Base-by-base conservation (phyloP, 164 flowering plant species). In the Protea cynaroides region DNA sequence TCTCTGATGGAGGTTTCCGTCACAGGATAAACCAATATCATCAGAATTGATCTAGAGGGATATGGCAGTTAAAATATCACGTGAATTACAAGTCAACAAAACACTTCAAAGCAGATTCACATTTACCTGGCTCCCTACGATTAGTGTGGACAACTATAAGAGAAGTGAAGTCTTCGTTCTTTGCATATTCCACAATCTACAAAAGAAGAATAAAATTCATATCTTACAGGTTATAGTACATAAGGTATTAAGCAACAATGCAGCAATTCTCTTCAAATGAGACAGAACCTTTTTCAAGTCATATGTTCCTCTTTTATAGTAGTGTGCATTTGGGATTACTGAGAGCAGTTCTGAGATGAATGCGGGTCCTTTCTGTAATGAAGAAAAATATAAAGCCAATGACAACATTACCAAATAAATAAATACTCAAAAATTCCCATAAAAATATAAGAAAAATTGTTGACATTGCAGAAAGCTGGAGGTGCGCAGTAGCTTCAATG, bases 151-250 rank as follows among this genome's bases (percentile, higher is more conserved):
- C 94, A 65, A 90, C 98, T 40, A 93, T 74, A 11, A 93, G 6
- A 61, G 97, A 87, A 19, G 94, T 90, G 77, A 86, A 93, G 36
- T 90, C 94, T 70, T 85, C 83, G 7, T 82, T 76, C 1, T 57
- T 92, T 19, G 97, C 98, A 80, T 90, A 90, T 62, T 86, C 88
- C 25, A 86, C 85, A 75, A 93, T 93, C 96, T 93, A 83, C 56
- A 67, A 29, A 56, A 66, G 38, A 22, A 66, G 37, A 43, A 62
- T 7, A 47, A 36, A 7, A 38, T 14, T 14, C 13, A 61, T n/a
- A n/a, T 51, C 13, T 15, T 22, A n/a, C 51, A 68, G 36, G 13
- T 25, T 14, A 56, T n/a, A n/a, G 21, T 19, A 25, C 18, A 9
- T 37, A 25, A 13, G 36, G 25, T 25, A 40, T 21, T 21, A 21